Conservation (phyloP, 345 rosid species). For the Sisymbrium altissimum region DNA sequence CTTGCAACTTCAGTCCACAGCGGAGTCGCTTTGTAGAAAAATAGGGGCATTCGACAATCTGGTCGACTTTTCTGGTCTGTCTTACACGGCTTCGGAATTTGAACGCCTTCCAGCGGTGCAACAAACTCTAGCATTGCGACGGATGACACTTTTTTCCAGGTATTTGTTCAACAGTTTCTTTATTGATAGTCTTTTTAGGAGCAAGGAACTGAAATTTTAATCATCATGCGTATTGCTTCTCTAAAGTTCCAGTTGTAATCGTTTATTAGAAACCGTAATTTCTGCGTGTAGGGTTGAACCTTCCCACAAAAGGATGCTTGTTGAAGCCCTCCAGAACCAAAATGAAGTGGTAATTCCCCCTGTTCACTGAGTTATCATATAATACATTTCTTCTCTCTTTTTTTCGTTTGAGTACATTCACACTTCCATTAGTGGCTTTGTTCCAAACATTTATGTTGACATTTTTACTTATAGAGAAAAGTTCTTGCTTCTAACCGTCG, state of each 20-base stretch:
- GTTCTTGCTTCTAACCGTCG: not conserved
- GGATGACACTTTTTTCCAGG: conserved; percentile 93
- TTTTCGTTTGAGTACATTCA: conserved; percentile 1
- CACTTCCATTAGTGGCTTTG: not conserved
- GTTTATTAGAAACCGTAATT: conserved; percentile 1
- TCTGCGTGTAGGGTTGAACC: conserved; percentile 82
- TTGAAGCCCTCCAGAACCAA: conserved; percentile 93
- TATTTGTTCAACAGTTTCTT: conserved; percentile 21
- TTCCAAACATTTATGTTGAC: not conserved
- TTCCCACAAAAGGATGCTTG: conserved; percentile 96
- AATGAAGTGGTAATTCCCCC: conserved; percentile 84
- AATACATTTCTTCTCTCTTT: not conserved
- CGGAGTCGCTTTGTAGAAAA: conserved; percentile 91
- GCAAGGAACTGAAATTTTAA: not conserved
- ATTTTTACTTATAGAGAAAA: not conserved
- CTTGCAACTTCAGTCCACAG: conserved; percentile 71
- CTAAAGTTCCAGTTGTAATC: not conserved
- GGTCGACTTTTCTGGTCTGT: conserved; percentile 71
- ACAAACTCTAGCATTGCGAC: conserved; percentile 78
- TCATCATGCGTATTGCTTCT: conserved; percentile 9
- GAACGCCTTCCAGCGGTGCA: conserved; percentile 93
- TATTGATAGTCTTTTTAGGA: not conserved
- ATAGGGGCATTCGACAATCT: conserved; percentile 95
- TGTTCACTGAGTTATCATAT: conserved; percentile 3
- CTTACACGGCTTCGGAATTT: conserved; percentile 95